Conservation (phyloP, 495 filamentous ascomycete genomes). For the Penicillium silybi region DNA sequence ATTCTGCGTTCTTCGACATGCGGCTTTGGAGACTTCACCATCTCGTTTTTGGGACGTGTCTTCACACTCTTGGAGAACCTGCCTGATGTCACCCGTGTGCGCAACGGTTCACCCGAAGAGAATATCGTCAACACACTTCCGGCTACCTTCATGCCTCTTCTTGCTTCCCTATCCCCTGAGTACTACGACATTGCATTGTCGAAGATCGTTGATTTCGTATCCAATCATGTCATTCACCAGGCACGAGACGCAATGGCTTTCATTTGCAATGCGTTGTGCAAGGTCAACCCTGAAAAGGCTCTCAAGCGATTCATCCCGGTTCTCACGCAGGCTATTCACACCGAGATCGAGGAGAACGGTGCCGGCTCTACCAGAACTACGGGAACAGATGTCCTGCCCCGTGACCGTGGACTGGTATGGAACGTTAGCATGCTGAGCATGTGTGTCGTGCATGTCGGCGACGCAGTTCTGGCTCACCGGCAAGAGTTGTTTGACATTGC, state of each 20-base stretch:
- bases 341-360: conserved; percentile 96
- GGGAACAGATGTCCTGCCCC: conserved; percentile 86
- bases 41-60: conserved; percentile 85
- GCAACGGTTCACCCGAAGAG: conserved; percentile 90
- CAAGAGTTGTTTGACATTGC: conserved; percentile 88
- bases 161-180: conserved; percentile 88
- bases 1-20: conserved; percentile 96
- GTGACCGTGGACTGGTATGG: conserved; percentile 93
- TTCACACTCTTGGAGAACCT: conserved; percentile 95
- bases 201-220: conserved; percentile 90
- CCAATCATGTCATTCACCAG: conserved; percentile 94
- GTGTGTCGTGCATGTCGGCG: conserved; percentile 94
- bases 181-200: conserved; percentile 87
- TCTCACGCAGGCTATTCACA: conserved; percentile 84
- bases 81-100: conserved; percentile 79
- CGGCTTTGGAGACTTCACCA: conserved; percentile 85
- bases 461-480: conserved; percentile 81
- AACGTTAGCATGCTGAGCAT: conserved; percentile 97
- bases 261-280: conserved; percentile 93
- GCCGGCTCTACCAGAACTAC: conserved; percentile 92
- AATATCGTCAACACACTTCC: conserved; percentile 96
- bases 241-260: conserved; percentile 98
- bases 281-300: conserved; percentile 88
- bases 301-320: conserved; percentile 86
- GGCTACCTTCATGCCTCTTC: conserved; percentile 83